phyloP scores from a whole-genome alignment of 495 filamentous ascomycete genomes.

The Podospora pseudopauciseta region DNA sequence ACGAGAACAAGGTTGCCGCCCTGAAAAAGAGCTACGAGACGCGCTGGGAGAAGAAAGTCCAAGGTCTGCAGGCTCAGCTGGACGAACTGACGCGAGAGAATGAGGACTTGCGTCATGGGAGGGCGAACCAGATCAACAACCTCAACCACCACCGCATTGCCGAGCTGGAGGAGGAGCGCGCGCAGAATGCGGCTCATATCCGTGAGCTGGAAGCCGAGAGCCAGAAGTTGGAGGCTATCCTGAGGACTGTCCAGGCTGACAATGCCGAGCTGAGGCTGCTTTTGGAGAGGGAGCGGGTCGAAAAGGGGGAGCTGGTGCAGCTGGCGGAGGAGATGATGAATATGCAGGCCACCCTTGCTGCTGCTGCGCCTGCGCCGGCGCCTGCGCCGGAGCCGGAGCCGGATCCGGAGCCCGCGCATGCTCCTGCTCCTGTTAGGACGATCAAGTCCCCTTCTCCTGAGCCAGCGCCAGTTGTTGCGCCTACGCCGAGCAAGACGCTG shows the following conservation, averaged over 20 bases:
- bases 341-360: conserved; percentile 39
- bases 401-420: neutral
- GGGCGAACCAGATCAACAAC: conserved; percentile 58
- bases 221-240: conserved; percentile 64
- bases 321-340: conserved; percentile 87
- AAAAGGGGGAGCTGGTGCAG: conserved; percentile 91
- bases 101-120: conserved; percentile 64
- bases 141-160: conserved; percentile 48
- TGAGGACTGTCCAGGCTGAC: conserved; percentile 60
- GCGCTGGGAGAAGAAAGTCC: conserved; percentile 80
- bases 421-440: neutral
- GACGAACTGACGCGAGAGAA: conserved; percentile 66
- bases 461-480: neutral
- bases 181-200: conserved; percentile 50
- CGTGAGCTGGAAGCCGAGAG: conserved; percentile 62
- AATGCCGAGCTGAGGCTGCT: conserved; percentile 61
- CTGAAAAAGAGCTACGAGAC: conserved; percentile 93
- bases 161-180: conserved; percentile 45
- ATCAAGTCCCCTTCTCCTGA: neutral
- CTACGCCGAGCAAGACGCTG: conserved; percentile 10
- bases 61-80: conserved; percentile 67
- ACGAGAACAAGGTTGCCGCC: conserved; percentile 89
- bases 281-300: conserved; percentile 73
- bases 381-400: conserved; percentile 15
- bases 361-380: conserved; percentile 11